These are phyloP conservation scores for Albizia julibrissin DNA, from an alignment of 306 rosid genomes.

Conservation along the genomic window DNA sequence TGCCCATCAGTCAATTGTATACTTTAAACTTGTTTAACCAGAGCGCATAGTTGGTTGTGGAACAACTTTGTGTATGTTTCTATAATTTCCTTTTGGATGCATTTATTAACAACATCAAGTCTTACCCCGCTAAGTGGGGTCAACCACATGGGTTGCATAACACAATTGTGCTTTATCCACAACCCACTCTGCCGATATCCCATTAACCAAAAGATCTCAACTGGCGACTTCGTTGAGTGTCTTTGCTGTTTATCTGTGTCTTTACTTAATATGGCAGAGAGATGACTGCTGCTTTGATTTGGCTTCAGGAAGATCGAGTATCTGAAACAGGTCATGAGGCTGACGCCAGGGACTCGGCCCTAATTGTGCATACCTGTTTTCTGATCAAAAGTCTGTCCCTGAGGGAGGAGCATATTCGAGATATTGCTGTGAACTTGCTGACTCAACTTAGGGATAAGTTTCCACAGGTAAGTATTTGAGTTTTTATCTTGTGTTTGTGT, in stretches of 20 bases:
- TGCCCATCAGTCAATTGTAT: neutral
- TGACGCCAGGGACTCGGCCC: slow-evolving; percentile 75
- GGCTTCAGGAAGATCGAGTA: slow-evolving; percentile 84
- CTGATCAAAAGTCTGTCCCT: slow-evolving; percentile 81
- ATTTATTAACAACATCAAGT: neutral
- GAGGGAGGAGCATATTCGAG: slow-evolving; percentile 90
- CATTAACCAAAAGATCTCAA: neutral
- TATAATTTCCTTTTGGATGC: slow-evolving; percentile 25
- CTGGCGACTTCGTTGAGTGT: neutral
- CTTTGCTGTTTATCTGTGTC: slow-evolving; percentile 28
- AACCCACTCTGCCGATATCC: neutral
- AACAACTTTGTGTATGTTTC: neutral
- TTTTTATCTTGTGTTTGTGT: slow-evolving; percentile 4
- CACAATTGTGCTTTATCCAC: neutral
- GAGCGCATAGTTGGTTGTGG: neutral
- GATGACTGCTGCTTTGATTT: slow-evolving; percentile 35
- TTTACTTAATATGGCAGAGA: slow-evolving; percentile 14
- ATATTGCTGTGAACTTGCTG: slow-evolving; percentile 81
- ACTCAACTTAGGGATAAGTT: slow-evolving; percentile 86
- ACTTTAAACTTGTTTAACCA: neutral
- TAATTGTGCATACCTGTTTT: slow-evolving; percentile 80
- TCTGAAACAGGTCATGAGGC: slow-evolving; percentile 91
- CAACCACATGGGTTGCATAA: neutral
- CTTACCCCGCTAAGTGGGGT: neutral
- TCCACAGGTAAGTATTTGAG: slow-evolving; percentile 69